A percentile compares a stretch with the other conserved stretches of the same genome.
These are phyloP conservation scores for Crithidia expoeki DNA, from an alignment of 208 protist species.

Conservation along the genomic window DNA sequence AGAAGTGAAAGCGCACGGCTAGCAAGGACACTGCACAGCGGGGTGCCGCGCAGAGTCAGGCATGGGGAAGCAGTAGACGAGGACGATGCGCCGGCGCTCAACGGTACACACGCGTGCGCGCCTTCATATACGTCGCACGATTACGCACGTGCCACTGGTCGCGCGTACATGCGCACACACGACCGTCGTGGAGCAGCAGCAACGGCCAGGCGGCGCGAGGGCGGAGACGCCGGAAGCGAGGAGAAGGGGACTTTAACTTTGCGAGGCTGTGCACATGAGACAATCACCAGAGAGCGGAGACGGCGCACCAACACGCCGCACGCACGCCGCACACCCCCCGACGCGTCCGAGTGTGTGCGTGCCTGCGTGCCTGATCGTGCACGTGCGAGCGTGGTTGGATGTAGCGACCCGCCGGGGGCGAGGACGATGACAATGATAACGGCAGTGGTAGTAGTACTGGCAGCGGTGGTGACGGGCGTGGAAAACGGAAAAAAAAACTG, in stretches of 20 bases:
- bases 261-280: conserved; percentile 7
- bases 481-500: background rate
- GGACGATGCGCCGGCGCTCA: too few relatives aligned
- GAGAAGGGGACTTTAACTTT: background rate
- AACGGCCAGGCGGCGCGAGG: background rate
- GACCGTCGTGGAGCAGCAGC: background rate
- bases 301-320: background rate
- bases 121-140: too few relatives aligned
- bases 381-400: background rate
- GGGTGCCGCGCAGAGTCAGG: too few relatives aligned
- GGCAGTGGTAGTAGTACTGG: too few relatives aligned
- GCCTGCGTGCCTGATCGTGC: background rate
- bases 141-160: too few relatives aligned
- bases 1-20: too few relatives aligned
- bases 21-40: too few relatives aligned
- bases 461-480: background rate
- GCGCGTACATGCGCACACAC: too few relatives aligned
- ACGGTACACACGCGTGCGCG: too few relatives aligned
- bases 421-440: background rate
- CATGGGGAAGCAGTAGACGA: too few relatives aligned
- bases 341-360: background rate
- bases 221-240: background rate
- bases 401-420: background rate
- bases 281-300: background rate
- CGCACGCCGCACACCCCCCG: background rate